Evolutionary conservation across 805 yeast genomes (phyloP).

Genomic region (Candida coleopterorum): DNA sequence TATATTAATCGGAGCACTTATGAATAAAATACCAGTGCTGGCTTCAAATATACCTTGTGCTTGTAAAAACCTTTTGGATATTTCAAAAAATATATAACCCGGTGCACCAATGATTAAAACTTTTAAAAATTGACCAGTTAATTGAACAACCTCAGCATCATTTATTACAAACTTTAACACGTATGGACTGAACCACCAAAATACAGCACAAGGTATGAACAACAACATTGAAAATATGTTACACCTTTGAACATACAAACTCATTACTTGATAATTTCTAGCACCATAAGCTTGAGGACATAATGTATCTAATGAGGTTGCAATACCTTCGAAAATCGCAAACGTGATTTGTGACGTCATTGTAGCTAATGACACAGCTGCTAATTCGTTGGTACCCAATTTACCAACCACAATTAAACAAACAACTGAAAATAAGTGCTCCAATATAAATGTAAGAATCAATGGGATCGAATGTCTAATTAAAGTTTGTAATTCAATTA

Average conservation of each 20-base stretch:
- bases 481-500: constrained; percentile 24
- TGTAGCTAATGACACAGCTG: constrained; percentile 41
- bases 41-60: constrained; percentile 47
- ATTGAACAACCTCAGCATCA: constrained; percentile 26
- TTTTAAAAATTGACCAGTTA: constrained; percentile 33
- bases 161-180: constrained; percentile 28
- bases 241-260: constrained; percentile 36
- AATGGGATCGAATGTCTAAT: constrained; percentile 34
- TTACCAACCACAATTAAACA: constrained; percentile 42
- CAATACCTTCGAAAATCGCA: constrained; percentile 43
- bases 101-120: constrained; percentile 37
- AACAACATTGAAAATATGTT: constrained; percentile 27
- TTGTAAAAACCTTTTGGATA: constrained; percentile 38
- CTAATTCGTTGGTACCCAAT: constrained; percentile 40
- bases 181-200: constrained; percentile 36
- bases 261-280: constrained; percentile 32
- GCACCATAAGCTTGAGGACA: constrained; percentile 47
- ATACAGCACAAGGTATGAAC: constrained; percentile 34
- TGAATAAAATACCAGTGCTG: constrained; percentile 38
- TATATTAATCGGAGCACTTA: constrained; percentile 40
- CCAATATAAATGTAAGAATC: constrained; percentile 37
- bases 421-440: constrained; percentile 41
- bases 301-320: constrained; percentile 41
- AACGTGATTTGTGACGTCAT: constrained; percentile 42
- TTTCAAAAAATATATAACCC: constrained; percentile 39